These are phyloP conservation scores for Fusarium proliferatum DNA, from an alignment of 2,329 filamentous ascomycete genomes.

Conservation along the genomic window DNA sequence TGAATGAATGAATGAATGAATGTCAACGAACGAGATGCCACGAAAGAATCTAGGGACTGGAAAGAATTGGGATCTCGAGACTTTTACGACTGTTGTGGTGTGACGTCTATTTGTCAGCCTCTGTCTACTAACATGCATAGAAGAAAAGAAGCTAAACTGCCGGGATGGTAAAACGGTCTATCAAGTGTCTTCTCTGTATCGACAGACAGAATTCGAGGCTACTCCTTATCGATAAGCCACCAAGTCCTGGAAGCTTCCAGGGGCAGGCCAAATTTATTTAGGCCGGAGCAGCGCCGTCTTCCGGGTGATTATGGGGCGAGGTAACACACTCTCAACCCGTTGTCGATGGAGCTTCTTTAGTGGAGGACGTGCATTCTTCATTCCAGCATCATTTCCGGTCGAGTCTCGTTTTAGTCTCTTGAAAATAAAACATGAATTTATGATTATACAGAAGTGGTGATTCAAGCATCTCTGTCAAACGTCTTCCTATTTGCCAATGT, in stretches of 20 bases:
- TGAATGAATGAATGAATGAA: background rate
- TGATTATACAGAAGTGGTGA: background rate
- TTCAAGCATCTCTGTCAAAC: background rate
- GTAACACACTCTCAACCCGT: background rate
- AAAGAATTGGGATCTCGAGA: background rate
- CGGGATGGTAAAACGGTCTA: background rate
- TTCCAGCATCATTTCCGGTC: background rate
- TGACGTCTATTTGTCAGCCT: slow-evolving; percentile 42
- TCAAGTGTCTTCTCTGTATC: background rate
- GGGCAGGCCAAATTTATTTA: slow-evolving; percentile 10
- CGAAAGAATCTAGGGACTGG: slow-evolving; percentile 4
- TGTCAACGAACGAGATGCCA: background rate
- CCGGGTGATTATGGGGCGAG: slow-evolving; percentile 25
- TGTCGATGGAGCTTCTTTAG: background rate
- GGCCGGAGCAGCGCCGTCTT: slow-evolving; percentile 15
- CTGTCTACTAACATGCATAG: background rate
- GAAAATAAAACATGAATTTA: background rate
- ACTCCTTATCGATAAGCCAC: slow-evolving; percentile 22
- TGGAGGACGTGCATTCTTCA: background rate
- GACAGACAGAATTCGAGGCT: background rate
- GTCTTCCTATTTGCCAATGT: too few relatives aligned
- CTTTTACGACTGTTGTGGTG: slow-evolving; percentile 28
- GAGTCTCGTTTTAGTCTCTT: background rate
- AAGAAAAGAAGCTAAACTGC: slow-evolving; percentile 4
- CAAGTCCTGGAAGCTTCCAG: slow-evolving; percentile 6